Conservation (phyloP, 2,329 filamentous ascomycete genomes). For the Cryoendolithus antarcticus region DNA sequence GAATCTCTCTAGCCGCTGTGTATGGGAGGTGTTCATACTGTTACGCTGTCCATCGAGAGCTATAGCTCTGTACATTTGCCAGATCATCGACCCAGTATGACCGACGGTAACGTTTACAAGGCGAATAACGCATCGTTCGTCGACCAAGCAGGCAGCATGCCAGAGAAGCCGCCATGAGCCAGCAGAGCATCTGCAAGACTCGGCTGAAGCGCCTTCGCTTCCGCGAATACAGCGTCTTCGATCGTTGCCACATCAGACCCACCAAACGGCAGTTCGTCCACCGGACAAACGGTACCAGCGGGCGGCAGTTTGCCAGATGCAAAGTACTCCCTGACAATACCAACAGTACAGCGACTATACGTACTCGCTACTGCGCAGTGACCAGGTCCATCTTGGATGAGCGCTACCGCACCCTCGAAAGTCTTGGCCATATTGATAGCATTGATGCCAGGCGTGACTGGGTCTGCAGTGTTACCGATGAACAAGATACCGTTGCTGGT, state of each 20-base stretch:
- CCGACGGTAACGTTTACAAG: too few species aligned
- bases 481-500: constrained; percentile 19
- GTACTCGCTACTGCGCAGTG: constrained; percentile 11
- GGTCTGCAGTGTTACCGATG: constrained; percentile 23
- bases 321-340: constrained; percentile 20
- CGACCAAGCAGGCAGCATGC: too few species aligned
- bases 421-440: constrained; percentile 24
- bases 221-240: background rate
- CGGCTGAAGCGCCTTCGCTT: too few species aligned
- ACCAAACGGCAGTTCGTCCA: constrained; percentile 19
- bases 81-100: too few species aligned
- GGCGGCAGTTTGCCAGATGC: constrained; percentile 20
- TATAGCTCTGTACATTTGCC: too few species aligned
- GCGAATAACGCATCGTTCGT: too few species aligned
- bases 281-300: constrained; percentile 16
- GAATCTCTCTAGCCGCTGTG: too few species aligned
- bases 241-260: background rate
- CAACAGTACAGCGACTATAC: constrained; percentile 10
- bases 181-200: too few species aligned
- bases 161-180: too few species aligned
- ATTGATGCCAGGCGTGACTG: constrained; percentile 22
- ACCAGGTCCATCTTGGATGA: constrained; percentile 22
- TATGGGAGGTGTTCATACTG: too few species aligned
- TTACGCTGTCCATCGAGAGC: too few species aligned
- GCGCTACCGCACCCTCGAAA: constrained; percentile 18